phyloP scores from a whole-genome alignment of 495 filamentous ascomycete genomes.

The Trichoderma virens region DNA sequence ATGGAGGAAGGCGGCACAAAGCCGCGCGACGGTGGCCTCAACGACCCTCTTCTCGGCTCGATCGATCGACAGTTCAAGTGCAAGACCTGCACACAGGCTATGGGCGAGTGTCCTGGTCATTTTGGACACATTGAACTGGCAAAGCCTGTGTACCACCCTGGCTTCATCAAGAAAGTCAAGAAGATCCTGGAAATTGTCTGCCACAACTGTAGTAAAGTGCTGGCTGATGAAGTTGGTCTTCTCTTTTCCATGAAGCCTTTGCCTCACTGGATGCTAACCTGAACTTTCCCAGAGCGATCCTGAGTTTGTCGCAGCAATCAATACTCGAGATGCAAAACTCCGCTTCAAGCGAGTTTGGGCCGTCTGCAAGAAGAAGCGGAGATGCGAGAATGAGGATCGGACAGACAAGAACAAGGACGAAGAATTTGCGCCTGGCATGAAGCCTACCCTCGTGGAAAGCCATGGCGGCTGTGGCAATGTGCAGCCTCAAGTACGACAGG shows the following conservation, averaged over 20 bases:
- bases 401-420: constrained; percentile 51
- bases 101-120: constrained; percentile 92
- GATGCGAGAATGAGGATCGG: constrained; percentile 67
- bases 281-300: constrained; percentile 60
- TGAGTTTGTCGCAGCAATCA: constrained; percentile 71
- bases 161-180: constrained; percentile 96
- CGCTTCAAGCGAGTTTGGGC: constrained; percentile 87
- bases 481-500: constrained; percentile 77
- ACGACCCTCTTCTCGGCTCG: constrained; percentile 88
- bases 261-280: constrained; percentile 57
- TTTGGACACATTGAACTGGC: constrained; percentile 98
- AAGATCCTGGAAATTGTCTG: constrained; percentile 96
- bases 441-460: constrained; percentile 34
- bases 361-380: constrained; percentile 75
- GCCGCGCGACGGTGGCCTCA: constrained; percentile 81
- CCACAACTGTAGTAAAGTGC: constrained; percentile 93
- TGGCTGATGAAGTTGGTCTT: constrained; percentile 90
- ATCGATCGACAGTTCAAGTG: constrained; percentile 92
- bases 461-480: constrained; percentile 93
- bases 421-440: constrained; percentile 41
- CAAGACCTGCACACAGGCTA: constrained; percentile 87
- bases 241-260: constrained; percentile 34
- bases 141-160: constrained; percentile 87
- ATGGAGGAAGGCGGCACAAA: constrained; percentile 91
- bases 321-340: constrained; percentile 79